A percentile compares a stretch with the other conserved stretches of the same genome.
Conservation (phyloP, 805 yeast species). For the Lachancea meyersii region DNA sequence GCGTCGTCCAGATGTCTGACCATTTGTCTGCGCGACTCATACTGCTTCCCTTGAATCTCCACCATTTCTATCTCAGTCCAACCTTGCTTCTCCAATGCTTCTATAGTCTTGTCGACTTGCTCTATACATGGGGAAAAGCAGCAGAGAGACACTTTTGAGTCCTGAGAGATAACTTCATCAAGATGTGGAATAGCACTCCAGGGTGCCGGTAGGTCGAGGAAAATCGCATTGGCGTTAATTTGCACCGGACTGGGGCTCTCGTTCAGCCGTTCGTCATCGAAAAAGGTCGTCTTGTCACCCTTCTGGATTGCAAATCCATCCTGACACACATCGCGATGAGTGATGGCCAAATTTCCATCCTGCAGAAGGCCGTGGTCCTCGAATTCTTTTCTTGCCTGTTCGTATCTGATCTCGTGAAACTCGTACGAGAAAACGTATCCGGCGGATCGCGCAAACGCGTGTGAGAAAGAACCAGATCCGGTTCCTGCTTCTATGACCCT, state of each 20-base stretch:
- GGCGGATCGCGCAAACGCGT: conserved; percentile 80
- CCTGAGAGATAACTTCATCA: conserved; percentile 46
- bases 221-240: conserved; percentile 66
- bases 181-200: conserved; percentile 90
- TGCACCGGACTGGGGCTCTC: conserved; percentile 22
- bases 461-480: conserved; percentile 94
- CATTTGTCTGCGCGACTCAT: conserved; percentile 91
- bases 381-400: conserved; percentile 76
- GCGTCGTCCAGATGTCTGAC: conserved; percentile 75
- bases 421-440: conserved; percentile 82
- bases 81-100: conserved; percentile 63
- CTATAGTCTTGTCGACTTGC: conserved; percentile 85
- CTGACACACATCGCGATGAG: conserved; percentile 89
- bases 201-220: conserved; percentile 92
- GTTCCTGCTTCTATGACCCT: conserved; percentile 95
- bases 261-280: conserved; percentile 1
- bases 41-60: conserved; percentile 75
- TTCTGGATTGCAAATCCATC: conserved; percentile 63
- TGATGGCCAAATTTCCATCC: conserved; percentile 50
- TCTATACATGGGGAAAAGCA: conserved; percentile 98
- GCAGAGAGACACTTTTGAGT: conserved; percentile 63
- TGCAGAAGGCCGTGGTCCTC: conserved; percentile 55
- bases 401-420: conserved; percentile 78
- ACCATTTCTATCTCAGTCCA: conserved; percentile 90
- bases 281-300: conserved; percentile 21